Evolutionary conservation across 2,329 filamentous ascomycete species (phyloP), one percentile per base, ranked within the genome.

Genomic region (Colletotrichum falcatum): DNA sequence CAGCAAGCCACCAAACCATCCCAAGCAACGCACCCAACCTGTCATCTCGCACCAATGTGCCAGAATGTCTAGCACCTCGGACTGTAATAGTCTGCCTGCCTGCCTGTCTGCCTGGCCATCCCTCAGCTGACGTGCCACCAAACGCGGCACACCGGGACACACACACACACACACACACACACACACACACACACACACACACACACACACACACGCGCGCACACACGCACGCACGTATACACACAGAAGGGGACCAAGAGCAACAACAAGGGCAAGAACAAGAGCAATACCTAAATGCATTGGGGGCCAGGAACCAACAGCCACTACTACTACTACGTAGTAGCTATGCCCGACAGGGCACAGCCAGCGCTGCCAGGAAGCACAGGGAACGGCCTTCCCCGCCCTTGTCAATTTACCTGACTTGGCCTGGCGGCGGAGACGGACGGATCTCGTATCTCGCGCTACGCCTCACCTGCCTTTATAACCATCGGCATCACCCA

Each of bases 401-500:
- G 51, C 73, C 48, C 72, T 62, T 61, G 46, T 58, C 66, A 65
- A 66, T 67, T 71, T 70, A 39, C 59, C 63, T 59, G 42, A 12
- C 23, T 30, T 28, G 42, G n/a, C n/a, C n/a, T n/a, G n/a, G n/a
- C n/a, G n/a, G 58, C 58, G 28, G 26, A 28, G 44, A 59, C 39
- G 26, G 44, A 46, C 39, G 39, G 46, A 39, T 35, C 12, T n/a
- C 51, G 51, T 44, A 44, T 28, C 48, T 63, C 46, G 39, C 62
- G 51, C 51, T 35, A 54, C 51, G 20, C 5, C 53, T 65, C 28
- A n/a, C 65, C 55, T 56, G 54, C 59, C 65, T 64, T 61, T 61
- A 70, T 70, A 72, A 69, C 61, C 66, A 70, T 70, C 56, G 56
- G 30, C 56, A 35, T 61, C 54, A 55, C 62, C 66, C 66, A 66